Base-by-base conservation (phyloP, 23 red algal genomes). In the Agarophyton chilense region DNA sequence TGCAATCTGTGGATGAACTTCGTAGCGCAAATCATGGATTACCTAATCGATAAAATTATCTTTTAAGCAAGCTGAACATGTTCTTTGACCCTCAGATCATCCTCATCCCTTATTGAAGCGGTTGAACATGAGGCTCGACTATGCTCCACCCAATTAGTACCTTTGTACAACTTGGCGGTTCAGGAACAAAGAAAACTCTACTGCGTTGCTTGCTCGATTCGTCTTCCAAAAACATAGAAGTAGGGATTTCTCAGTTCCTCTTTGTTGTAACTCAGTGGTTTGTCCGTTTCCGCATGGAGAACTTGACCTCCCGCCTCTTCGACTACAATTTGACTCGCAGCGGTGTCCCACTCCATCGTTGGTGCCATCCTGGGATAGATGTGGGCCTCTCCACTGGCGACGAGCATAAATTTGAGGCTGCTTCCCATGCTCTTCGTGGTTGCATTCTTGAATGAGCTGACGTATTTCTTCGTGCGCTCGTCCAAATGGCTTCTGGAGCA, bases 321-420 rank as follows among this genome's bases (percentile, higher is more conserved):
- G 8, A 95, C 92, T 64, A 95, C 66, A 38, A 95, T 87, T 74
- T 95, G 92, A 46, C 77, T 83, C 1, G 92, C 92, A 52, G 92
- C 92, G n/a, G 92, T 95, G 54, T 95, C 92, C 92, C 92, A 95
- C 77, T 95, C 92, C 92, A 95, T 95, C 21, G 92, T 95, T 10
- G 92, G 92, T 43, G 92, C 92, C 68, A 95, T 70, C 46, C 92
- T 63, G 44, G 92, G 92, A 70, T 95, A 95, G n/a, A 95, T 78
- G 52, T 95, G 84, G 24, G 92, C 92, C 14, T 80, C 84, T 4
- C 92, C 92, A 47, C 78, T 65, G 25, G 92, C 92, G 33, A 95
- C 44, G 7, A 95, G 75, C 84, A 95, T 89, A 54, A 95, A 95
- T 62, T 95, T 95, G 52, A 95, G 83, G 31, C 77, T 84, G 73